Evolutionary conservation across 176 grass and related monocot genomes (phyloP), one percentile per base, ranked within the genome.

Genomic region (Stipa capillata): DNA sequence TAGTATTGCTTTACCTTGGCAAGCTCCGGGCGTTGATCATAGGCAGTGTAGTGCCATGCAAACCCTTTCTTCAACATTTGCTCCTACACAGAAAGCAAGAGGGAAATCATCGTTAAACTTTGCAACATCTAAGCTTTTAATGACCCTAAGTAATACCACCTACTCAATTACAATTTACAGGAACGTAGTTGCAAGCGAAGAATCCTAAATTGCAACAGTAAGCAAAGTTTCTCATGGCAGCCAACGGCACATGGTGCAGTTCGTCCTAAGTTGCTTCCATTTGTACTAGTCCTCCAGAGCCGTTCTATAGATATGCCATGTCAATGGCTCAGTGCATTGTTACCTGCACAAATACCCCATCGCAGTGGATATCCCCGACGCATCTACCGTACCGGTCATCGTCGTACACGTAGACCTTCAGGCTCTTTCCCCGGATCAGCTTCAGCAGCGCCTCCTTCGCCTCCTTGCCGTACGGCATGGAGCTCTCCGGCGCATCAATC

Each of bases 31-130:
- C 90, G 92, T 61, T 89, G 79, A 36, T 99, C 96, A 7, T 99
- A 99, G 73, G 84, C 96, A 18, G 85, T 76, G 53, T 98, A 95
- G 78, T 98, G 96, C 96, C 96, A 98, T 21, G 92, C 92, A 54
- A 92, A 85, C 5, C 96, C 96, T 74, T 87, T 91, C 88, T 98
- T 98, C 79, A 99, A 41, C 96, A 99, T 99, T 87, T 93, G 88
- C 77, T 98, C 92, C 96, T 95, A 40, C 17, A 1, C 2, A 27
- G 1, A 32, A 73, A 65, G 4, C 25, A 66, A 64, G n/a, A 20
- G 13, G 35, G 5, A 29, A 42, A 59, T 6, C 3, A 40, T 39
- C 36, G n/a, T n/a, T n/a, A n/a, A n/a, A n/a, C n/a, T n/a, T n/a
- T 12, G 28, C 32, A 78, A 42, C 5, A 21, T 36, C 8, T 76